Evolutionary conservation across 768 basidiomycete species (phyloP).

Genomic region (Trametes gibbosa): DNA sequence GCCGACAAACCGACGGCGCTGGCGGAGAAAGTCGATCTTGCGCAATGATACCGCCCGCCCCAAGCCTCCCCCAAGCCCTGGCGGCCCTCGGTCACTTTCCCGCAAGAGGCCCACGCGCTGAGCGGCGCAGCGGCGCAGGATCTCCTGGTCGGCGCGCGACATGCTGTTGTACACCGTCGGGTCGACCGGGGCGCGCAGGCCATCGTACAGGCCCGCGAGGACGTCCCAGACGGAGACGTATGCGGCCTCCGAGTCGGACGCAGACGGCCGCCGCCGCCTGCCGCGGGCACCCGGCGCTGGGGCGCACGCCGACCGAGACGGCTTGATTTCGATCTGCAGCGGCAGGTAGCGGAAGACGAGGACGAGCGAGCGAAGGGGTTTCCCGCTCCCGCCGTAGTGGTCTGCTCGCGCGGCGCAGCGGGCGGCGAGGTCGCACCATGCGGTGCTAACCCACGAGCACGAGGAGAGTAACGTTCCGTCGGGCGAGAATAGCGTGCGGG

Average conservation of each 20-base stretch:
- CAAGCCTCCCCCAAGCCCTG: no score
- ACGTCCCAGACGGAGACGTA: conserved; percentile 47
- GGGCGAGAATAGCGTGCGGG: neutral
- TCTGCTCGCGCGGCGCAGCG: conserved; percentile 14
- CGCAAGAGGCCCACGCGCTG: neutral
- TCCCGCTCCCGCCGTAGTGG: neutral
- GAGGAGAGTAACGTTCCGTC: neutral
- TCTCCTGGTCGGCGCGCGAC: neutral
- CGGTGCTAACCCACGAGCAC: neutral
- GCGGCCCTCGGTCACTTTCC: no score
- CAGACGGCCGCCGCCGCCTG: no score
- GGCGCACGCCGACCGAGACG: conserved; percentile 12
- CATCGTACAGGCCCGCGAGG: conserved; percentile 41
- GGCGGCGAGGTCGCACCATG: neutral
- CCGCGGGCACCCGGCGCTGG: conserved; percentile 9
- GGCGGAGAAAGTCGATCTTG: neutral
- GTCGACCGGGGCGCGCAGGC: neutral
- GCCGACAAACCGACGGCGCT: neutral
- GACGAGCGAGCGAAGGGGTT: conserved; percentile 30
- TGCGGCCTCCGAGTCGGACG: no score
- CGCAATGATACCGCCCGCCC: no score
- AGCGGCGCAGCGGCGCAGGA: neutral
- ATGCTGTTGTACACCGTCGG: neutral
- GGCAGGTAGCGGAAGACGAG: conserved; percentile 33
- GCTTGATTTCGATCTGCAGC: conserved; percentile 34